Evolutionary conservation across 2,329 filamentous ascomycete species (phyloP).

Genomic region (Aspergillus ochraceoroseus): DNA sequence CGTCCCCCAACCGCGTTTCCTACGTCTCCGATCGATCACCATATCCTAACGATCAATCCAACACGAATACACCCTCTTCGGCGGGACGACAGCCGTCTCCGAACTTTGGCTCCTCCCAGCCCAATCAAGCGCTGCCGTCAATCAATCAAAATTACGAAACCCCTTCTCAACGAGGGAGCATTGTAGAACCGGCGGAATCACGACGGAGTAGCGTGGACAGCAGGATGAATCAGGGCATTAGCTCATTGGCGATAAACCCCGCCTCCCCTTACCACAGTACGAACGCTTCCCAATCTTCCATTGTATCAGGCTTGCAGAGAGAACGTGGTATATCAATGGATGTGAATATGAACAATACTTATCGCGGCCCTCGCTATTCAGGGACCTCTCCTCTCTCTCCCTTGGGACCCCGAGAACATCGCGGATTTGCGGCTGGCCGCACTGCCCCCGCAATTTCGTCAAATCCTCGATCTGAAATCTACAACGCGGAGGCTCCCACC

Average conservation of each 20-base stretch:
- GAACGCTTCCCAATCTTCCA: conserved; percentile 45
- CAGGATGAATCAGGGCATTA: conserved; percentile 48
- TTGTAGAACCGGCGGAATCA: conserved; percentile 43
- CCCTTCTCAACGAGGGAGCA: conserved; percentile 42
- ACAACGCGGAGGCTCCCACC: conserved; percentile 48
- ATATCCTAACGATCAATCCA: conserved; percentile 39
- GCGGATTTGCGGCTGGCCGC: conserved; percentile 43
- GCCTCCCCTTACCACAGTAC: conserved; percentile 47
- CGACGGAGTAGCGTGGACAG: conserved; percentile 49
- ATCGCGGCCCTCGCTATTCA: conserved; percentile 42
- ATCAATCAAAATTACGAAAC: conserved; percentile 57
- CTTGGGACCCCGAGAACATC: conserved; percentile 40
- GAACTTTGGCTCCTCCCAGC: conserved; percentile 37
- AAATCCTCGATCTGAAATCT: conserved; percentile 48
- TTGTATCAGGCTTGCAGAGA: conserved; percentile 42
- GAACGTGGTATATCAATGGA: conserved; percentile 42
- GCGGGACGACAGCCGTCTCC: conserved; percentile 39
- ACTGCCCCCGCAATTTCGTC: conserved; percentile 48
- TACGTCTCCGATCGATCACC: conserved; percentile 41
- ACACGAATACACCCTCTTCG: conserved; percentile 33
- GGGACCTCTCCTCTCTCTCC: conserved; percentile 41
- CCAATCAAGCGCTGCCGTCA: conserved; percentile 49
- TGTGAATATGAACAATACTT: conserved; percentile 33
- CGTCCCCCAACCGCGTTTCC: conserved; percentile 43
- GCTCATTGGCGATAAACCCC: conserved; percentile 45